Conservation (phyloP, 768 basidiomycete genomes). For the Boletus insuetus region DNA sequence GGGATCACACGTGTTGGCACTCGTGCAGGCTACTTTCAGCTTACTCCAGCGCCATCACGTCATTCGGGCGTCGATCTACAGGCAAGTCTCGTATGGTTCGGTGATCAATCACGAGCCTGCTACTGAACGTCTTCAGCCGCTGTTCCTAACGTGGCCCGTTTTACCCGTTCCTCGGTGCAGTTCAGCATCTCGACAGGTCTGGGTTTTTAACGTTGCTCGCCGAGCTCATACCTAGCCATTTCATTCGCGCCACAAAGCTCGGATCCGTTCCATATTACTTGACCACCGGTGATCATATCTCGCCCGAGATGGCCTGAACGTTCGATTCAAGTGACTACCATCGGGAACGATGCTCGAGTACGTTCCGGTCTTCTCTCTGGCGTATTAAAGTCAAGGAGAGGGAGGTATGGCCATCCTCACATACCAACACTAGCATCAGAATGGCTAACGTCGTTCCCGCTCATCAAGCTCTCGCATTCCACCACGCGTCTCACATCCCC, state of each 20-base stretch:
- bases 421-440: background rate
- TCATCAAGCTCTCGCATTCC: slow-evolving; percentile 5
- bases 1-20: background rate
- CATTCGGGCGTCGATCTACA: background rate
- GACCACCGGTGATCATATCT: background rate
- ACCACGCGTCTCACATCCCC: slow-evolving; percentile 13
- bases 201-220: slow-evolving; percentile 1
- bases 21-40: background rate
- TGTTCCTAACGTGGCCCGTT: background rate
- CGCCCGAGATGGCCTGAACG: background rate
- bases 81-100: background rate
- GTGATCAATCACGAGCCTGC: background rate
- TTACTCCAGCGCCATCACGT: no score
- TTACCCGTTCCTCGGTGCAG: background rate
- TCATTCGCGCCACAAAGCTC: background rate
- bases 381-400: background rate
- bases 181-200: background rate
- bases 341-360: background rate
- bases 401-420: background rate
- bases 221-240: background rate
- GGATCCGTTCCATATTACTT: background rate
- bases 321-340: background rate
- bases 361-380: background rate
- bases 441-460: slow-evolving; percentile 9
- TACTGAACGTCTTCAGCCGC: background rate